Conservation (phyloP, 305 asterid species). For the Solanum aculeatissimum region DNA sequence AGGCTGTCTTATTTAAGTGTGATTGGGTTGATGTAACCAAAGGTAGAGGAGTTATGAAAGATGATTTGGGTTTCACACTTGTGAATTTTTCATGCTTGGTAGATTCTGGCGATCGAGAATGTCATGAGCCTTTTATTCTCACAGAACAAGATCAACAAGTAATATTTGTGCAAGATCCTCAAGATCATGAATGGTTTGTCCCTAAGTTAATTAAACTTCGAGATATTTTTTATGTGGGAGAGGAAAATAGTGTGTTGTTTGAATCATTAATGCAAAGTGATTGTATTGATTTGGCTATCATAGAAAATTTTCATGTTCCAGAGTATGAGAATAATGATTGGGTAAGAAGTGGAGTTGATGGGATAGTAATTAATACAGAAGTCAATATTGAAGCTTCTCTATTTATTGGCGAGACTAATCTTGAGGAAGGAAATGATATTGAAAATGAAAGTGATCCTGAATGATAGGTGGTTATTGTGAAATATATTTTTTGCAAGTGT, state of each 20-base stretch:
- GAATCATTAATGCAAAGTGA: background rate
- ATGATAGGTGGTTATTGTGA: background rate
- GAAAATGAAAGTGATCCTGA: background rate
- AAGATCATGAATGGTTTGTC: background rate
- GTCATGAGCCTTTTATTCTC: background rate
- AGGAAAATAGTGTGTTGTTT: background rate
- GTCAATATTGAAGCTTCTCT: background rate
- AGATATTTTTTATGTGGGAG: background rate
- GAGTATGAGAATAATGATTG: background rate
- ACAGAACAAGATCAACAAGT: background rate
- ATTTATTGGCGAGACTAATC: background rate
- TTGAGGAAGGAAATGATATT: background rate
- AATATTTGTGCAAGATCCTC: background rate
- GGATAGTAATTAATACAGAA: background rate
- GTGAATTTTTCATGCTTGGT: background rate
- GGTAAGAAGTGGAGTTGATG: background rate
- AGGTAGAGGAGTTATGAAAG: background rate
- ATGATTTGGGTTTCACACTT: background rate
- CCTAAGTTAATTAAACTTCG: background rate
- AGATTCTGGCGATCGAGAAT: background rate
- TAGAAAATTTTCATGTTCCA: background rate
- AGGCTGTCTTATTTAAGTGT: background rate
- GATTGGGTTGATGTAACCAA: background rate
- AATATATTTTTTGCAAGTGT: background rate
- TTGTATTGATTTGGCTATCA: background rate